Evolutionary conservation across 352 stramenopile genomes (phyloP).

Genomic region (Peronospora destructor): DNA sequence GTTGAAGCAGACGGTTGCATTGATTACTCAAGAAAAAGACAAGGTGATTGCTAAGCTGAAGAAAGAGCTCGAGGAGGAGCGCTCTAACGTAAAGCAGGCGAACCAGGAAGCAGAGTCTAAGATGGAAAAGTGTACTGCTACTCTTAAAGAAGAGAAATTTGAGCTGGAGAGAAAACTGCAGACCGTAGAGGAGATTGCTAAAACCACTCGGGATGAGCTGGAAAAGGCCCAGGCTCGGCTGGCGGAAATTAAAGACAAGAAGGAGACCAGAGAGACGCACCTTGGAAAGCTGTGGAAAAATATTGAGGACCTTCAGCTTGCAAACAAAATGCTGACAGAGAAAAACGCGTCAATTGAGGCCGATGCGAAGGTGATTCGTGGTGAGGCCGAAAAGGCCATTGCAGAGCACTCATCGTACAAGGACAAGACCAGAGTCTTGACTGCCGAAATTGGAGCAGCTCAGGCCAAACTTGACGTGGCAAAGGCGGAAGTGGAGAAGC

Average conservation of each 20-base stretch:
- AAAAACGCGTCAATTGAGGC: slow-evolving; percentile 39
- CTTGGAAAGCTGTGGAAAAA: slow-evolving; percentile 49
- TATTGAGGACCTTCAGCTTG: slow-evolving; percentile 44
- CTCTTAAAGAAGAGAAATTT: slow-evolving; percentile 18
- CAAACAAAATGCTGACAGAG: slow-evolving; percentile 39
- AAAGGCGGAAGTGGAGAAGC: slow-evolving; percentile 15
- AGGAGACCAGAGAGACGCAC: slow-evolving; percentile 40
- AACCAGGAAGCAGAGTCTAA: slow-evolving; percentile 14
- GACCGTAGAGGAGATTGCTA: slow-evolving; percentile 11
- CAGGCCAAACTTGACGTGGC: slow-evolving; percentile 23
- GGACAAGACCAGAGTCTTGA: slow-evolving; percentile 26
- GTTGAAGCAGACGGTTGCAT: slow-evolving; percentile 20
- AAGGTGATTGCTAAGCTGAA: slow-evolving; percentile 23
- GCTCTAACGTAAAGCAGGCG: slow-evolving; percentile 11
- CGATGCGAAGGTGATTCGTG: slow-evolving; percentile 35
- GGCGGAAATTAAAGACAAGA: slow-evolving; percentile 28
- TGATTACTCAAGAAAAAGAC: slow-evolving; percentile 18
- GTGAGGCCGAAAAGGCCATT: slow-evolving; percentile 34
- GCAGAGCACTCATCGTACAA: slow-evolving; percentile 28
- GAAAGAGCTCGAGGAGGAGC: slow-evolving; percentile 27
- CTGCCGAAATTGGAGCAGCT: slow-evolving; percentile 23
- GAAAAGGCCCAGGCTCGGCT: slow-evolving; percentile 28
- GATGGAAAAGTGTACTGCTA: slow-evolving; percentile 16
- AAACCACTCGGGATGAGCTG: slow-evolving; percentile 15
- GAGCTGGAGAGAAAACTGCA: slow-evolving; percentile 16